phyloP scores from a whole-genome alignment of 1,139 yeast genomes.

The Suhomyces bokatorum region DNA sequence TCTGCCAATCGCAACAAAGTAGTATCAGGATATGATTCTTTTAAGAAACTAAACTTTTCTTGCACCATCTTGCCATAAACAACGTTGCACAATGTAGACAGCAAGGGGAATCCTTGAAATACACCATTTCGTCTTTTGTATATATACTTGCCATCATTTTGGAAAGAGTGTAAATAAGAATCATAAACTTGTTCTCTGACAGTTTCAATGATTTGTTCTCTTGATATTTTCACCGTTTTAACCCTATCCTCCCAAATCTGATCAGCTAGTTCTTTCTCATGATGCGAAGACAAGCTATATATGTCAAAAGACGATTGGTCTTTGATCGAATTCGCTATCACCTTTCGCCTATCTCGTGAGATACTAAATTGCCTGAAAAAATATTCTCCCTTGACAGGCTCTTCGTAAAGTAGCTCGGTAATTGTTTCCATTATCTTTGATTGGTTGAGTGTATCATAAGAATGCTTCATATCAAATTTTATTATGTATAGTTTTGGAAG shows the following conservation, averaged over 20 bases:
- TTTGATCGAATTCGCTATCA: constrained; percentile 4
- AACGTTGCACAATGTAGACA: constrained; percentile 73
- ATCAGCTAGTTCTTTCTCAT: not conserved
- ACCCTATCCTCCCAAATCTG: constrained; percentile 27
- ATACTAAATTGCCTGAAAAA: constrained; percentile 25
- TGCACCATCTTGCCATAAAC: constrained; percentile 66
- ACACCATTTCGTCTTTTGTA: constrained; percentile 62
- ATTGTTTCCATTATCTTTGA: constrained; percentile 39
- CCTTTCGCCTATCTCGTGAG: not conserved
- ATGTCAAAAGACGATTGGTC: constrained; percentile 9
- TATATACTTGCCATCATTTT: constrained; percentile 10
- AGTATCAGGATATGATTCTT: constrained; percentile 24
- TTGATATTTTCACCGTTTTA: constrained; percentile 28
- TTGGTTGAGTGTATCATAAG: constrained; percentile 77
- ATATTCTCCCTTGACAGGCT: constrained; percentile 22
- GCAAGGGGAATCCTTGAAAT: constrained; percentile 84
- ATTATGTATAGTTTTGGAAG: constrained; percentile 50
- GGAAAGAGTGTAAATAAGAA: constrained; percentile 18
- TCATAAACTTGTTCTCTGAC: constrained; percentile 29
- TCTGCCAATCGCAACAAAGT: constrained; percentile 72
- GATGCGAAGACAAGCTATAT: not conserved
- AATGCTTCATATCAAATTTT: constrained; percentile 76
- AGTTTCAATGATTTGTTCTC: constrained; percentile 25
- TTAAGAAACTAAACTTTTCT: constrained; percentile 36
- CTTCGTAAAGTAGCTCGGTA: constrained; percentile 25